phyloP scores from a whole-genome alignment of 2,329 filamentous ascomycete species.

The Berkeleyomyces basicola region DNA sequence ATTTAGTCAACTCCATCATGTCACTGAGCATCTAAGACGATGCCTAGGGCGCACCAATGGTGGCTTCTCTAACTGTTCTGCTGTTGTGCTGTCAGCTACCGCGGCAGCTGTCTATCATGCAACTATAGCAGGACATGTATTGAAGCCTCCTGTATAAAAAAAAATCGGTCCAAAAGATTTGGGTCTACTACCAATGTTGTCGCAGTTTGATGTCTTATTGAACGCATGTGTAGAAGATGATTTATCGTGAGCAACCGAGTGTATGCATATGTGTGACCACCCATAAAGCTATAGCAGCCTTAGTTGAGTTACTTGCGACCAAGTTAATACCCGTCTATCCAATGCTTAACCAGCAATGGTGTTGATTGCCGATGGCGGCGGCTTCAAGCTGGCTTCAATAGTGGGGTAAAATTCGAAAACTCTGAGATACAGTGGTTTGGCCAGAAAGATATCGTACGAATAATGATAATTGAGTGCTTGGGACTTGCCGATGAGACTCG shows the following conservation, averaged over 20 bases:
- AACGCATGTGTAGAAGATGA: no score
- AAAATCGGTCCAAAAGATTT: neutral
- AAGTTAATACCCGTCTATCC: no score
- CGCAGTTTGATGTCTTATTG: neutral
- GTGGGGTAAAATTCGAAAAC: neutral
- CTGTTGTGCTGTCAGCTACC: neutral
- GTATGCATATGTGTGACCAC: no score
- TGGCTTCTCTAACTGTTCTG: neutral
- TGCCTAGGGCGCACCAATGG: neutral
- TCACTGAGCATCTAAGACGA: slow-evolving; percentile 62
- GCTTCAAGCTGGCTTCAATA: neutral
- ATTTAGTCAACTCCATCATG: slow-evolving; percentile 99
- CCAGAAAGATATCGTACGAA: neutral
- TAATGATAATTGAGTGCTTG: no score
- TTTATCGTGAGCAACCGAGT: no score
- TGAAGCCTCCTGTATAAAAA: neutral
- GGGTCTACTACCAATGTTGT: neutral
- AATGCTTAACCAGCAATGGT: neutral
- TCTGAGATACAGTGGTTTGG: neutral
- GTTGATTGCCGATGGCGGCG: neutral
- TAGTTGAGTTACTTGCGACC: no score
- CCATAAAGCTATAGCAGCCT: no score
- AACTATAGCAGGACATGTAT: neutral
- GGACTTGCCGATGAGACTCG: no score
- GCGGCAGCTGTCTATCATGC: neutral